These are phyloP conservation scores for Piloderma croceum DNA, from an alignment of 768 basidiomycete genomes.

Conservation along the genomic window DNA sequence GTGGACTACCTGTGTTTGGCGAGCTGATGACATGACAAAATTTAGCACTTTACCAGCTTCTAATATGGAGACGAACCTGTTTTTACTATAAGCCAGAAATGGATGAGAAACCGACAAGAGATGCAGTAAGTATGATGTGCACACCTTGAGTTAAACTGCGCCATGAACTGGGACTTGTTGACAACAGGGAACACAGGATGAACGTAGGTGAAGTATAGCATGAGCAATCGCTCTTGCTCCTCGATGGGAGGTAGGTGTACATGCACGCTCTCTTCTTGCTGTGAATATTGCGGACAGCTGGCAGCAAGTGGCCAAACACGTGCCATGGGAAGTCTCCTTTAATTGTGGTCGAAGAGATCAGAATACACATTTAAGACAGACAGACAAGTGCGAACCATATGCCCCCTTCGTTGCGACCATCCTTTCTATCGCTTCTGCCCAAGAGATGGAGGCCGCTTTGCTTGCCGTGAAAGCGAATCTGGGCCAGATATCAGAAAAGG, in stretches of 20 bases:
- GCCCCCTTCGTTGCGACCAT: slow-evolving; percentile 63
- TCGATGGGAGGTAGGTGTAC: slow-evolving; percentile 54
- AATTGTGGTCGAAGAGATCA: slow-evolving; percentile 10
- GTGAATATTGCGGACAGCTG: slow-evolving; percentile 30
- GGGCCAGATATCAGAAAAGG: slow-evolving; percentile 1
- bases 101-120: background rate
- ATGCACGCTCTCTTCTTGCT: slow-evolving; percentile 38
- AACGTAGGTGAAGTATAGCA: slow-evolving; percentile 76
- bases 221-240: slow-evolving; percentile 62
- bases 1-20: no score
- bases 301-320: slow-evolving; percentile 65
- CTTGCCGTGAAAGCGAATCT: slow-evolving; percentile 84
- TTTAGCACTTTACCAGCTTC: no score
- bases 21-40: no score
- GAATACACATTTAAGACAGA: slow-evolving; percentile 9
- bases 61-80: slow-evolving; percentile 10
- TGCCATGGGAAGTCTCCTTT: slow-evolving; percentile 68
- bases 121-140: slow-evolving; percentile 8
- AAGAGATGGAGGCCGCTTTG: slow-evolving; percentile 72
- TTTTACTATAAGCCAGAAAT: slow-evolving; percentile 2
- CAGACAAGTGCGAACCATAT: slow-evolving; percentile 44
- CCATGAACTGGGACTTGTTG: slow-evolving; percentile 64
- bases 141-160: slow-evolving; percentile 55
- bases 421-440: slow-evolving; percentile 58
- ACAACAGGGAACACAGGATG: slow-evolving; percentile 81